These are phyloP conservation scores for Penicillium sp. DNA, from an alignment of 2,329 filamentous ascomycete species.

Conservation along the genomic window DNA sequence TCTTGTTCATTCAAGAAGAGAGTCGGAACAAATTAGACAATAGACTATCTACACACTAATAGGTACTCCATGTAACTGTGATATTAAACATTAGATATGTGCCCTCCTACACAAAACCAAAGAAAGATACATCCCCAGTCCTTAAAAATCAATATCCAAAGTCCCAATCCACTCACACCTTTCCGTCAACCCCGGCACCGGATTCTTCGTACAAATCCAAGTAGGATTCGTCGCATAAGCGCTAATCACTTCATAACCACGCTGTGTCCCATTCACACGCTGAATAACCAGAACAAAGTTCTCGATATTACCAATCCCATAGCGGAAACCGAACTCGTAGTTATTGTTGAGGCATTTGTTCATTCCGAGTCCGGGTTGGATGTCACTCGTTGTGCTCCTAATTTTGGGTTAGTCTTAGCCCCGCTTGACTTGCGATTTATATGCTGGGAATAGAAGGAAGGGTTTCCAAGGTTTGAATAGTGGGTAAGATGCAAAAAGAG, in stretches of 20 bases:
- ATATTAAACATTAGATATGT: too few relatives aligned
- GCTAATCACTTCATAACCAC: conserved; percentile 12
- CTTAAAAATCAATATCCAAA: conserved; percentile 11
- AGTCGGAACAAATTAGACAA: too few relatives aligned
- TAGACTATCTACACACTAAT: too few relatives aligned
- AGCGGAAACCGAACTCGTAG: conserved; percentile 26
- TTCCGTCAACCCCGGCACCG: conserved; percentile 4
- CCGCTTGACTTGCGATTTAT: too few relatives aligned
- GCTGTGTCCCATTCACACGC: conserved; percentile 6
- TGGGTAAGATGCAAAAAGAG: too few relatives aligned
- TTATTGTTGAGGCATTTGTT: conserved; percentile 14
- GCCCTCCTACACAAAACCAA: too few relatives aligned
- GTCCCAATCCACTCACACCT: conserved; percentile 15
- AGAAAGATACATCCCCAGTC: too few relatives aligned
- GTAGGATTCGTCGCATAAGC: conserved; percentile 11
- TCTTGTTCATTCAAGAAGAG: too few relatives aligned
- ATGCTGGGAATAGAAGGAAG: too few relatives aligned
- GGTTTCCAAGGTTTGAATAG: too few relatives aligned
- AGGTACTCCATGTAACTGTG: too few relatives aligned
- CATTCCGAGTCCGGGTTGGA: conserved; percentile 20
- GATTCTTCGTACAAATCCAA: conserved; percentile 16
- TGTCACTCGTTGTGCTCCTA: conserved; percentile 14
- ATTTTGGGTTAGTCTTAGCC: background rate
- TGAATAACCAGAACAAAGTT: conserved; percentile 17
- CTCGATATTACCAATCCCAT: conserved; percentile 24